These are phyloP conservation scores for Aurantiochytrium sp. DNA, from an alignment of 108 stramenopile genomes.

Conservation along the genomic window DNA sequence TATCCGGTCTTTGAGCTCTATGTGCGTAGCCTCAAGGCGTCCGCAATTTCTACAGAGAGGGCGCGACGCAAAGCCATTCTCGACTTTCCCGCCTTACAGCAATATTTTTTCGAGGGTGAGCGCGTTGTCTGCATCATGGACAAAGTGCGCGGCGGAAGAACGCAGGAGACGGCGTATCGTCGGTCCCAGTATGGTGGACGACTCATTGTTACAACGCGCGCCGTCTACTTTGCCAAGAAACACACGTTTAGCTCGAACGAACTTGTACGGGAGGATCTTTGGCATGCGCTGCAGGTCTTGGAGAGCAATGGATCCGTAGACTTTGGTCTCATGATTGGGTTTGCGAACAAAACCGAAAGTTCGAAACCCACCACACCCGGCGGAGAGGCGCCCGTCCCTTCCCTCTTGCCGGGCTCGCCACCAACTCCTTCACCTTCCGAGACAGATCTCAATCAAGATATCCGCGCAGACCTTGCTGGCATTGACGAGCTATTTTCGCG, in stretches of 20 bases:
- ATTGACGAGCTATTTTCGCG: background rate
- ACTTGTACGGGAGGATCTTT: background rate
- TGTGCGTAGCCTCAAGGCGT: background rate
- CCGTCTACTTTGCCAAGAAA: slow-evolving; percentile 3
- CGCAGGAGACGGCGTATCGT: background rate
- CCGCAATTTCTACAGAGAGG: background rate
- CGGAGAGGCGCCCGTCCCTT: background rate
- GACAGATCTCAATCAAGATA: background rate
- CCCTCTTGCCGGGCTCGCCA: background rate
- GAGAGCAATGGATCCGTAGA: slow-evolving; percentile 9
- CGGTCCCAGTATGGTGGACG: background rate
- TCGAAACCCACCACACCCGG: background rate
- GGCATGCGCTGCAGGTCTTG: background rate
- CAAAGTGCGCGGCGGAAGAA: background rate
- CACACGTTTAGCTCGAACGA: background rate
- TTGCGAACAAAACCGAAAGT: background rate
- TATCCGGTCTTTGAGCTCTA: background rate
- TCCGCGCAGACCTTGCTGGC: background rate
- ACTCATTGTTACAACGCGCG: background rate
- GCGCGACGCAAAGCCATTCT: background rate
- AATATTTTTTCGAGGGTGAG: background rate
- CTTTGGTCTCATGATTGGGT: slow-evolving; percentile 7
- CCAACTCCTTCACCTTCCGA: background rate
- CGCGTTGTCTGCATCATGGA: background rate
- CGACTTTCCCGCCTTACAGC: background rate